These are phyloP conservation scores for Fusarium sp. DNA, from an alignment of 2,329 filamentous ascomycete genomes.

Conservation along the genomic window DNA sequence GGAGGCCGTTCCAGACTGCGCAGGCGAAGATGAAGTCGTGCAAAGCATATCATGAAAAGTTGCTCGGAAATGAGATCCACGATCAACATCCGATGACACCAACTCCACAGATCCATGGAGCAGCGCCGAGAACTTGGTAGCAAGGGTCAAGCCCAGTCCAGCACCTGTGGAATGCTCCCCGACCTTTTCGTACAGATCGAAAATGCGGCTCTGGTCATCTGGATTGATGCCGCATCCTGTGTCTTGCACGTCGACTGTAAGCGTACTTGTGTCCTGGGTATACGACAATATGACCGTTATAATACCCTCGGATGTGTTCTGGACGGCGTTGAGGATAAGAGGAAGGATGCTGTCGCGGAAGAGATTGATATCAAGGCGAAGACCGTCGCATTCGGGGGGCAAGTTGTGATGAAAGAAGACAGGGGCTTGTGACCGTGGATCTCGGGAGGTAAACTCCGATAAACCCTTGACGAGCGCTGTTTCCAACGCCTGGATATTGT, in stretches of 20 bases:
- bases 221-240: slow-evolving; percentile 57
- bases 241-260: slow-evolving; percentile 58
- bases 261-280: slow-evolving; percentile 46
- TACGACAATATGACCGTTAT: slow-evolving; percentile 54
- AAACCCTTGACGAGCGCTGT: slow-evolving; percentile 27
- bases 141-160: slow-evolving; percentile 59
- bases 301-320: slow-evolving; percentile 55
- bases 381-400: slow-evolving; percentile 43
- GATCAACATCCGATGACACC: slow-evolving; percentile 52
- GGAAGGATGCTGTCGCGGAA: slow-evolving; percentile 59
- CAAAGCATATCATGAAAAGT: slow-evolving; percentile 33
- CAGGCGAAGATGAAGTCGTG: not conserved
- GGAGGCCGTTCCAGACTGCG: not conserved
- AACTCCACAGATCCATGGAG: slow-evolving; percentile 56
- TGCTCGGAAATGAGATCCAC: slow-evolving; percentile 57
- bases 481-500: slow-evolving; percentile 34
- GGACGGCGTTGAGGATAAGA: slow-evolving; percentile 58
- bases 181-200: slow-evolving; percentile 59
- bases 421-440: slow-evolving; percentile 25
- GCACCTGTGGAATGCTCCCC: slow-evolving; percentile 55
- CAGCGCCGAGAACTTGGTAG: slow-evolving; percentile 56
- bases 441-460: slow-evolving; percentile 1
- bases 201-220: slow-evolving; percentile 56
- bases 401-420: slow-evolving; percentile 36
- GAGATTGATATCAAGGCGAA: slow-evolving; percentile 55